phyloP scores from a whole-genome alignment of 305 asterid genomes.

The Fraxinus sp. region DNA sequence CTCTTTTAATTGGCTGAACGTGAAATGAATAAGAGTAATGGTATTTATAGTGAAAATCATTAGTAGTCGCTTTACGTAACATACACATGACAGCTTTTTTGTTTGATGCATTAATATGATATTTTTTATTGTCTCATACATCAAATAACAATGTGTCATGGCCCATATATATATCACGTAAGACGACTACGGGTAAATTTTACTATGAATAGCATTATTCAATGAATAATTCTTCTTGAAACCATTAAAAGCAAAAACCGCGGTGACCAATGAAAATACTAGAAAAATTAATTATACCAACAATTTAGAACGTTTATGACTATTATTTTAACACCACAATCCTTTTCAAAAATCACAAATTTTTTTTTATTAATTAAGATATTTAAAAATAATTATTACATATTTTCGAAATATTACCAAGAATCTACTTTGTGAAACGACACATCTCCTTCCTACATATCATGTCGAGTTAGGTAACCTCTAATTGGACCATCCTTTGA shows the following conservation, averaged over 20 bases:
- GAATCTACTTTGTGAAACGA: neutral
- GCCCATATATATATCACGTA: no score
- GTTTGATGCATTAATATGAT: no score
- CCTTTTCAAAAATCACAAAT: neutral
- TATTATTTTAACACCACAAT: no score
- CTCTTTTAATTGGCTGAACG: neutral
- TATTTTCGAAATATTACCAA: neutral
- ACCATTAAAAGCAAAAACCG: neutral
- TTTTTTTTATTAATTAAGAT: neutral
- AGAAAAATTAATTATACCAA: neutral
- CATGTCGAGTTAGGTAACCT: neutral
- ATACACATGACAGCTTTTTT: no score
- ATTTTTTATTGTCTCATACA: no score
- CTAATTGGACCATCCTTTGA: neutral
- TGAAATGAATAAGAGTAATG: neutral
- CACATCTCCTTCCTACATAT: neutral
- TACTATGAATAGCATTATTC: no score
- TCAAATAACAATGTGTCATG: no score
- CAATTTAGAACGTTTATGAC: neutral
- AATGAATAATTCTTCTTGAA: neutral
- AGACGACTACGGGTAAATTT: no score
- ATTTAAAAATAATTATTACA: no score
- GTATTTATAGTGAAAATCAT: no score
- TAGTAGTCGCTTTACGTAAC: no score
- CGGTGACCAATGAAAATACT: neutral